Percentiles rank a stretch among this genome's conserved stretches.
These are phyloP conservation scores for Suillus spraguei DNA, from an alignment of 768 basidiomycete species.

Conservation along the genomic window DNA sequence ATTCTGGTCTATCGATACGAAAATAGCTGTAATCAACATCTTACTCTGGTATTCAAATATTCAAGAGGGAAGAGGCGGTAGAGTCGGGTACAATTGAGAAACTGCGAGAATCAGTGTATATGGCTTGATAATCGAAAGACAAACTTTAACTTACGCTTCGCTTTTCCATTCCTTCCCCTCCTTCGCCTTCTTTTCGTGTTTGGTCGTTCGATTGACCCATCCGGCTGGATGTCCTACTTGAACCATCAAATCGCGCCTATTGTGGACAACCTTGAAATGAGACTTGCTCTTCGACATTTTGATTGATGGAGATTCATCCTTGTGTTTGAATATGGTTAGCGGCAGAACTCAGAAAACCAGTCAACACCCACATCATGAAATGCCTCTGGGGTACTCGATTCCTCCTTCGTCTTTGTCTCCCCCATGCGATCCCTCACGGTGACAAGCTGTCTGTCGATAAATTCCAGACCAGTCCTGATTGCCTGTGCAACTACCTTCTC, in stretches of 20 bases:
- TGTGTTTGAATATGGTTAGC: conserved; percentile 48
- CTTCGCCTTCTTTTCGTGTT: conserved; percentile 43
- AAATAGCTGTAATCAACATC: too few relatives aligned
- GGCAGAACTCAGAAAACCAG: conserved; percentile 3
- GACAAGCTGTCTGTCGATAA: conserved; percentile 87
- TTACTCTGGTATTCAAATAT: too few relatives aligned
- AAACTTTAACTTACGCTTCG: conserved; percentile 40
- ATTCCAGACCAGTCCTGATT: conserved; percentile 80
- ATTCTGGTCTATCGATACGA: too few relatives aligned
- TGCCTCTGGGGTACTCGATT: conserved; percentile 46
- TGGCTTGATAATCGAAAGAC: neutral
- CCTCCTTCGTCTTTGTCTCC: conserved; percentile 53
- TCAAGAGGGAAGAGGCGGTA: neutral
- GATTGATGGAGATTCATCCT: conserved; percentile 41
- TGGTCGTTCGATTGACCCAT: conserved; percentile 63
- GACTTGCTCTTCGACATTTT: conserved; percentile 47
- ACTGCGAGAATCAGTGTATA: neutral
- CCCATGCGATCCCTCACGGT: conserved; percentile 82
- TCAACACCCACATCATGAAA: conserved; percentile 55
- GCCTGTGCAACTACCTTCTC: conserved; percentile 63
- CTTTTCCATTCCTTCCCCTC: conserved; percentile 56
- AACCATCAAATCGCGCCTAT: conserved; percentile 71
- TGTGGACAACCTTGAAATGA: conserved; percentile 80
- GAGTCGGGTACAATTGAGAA: neutral
- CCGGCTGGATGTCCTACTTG: conserved; percentile 66